These are phyloP conservation scores for Irpex sp. DNA, from an alignment of 1,284 basidiomycete species.

Conservation along the genomic window DNA sequence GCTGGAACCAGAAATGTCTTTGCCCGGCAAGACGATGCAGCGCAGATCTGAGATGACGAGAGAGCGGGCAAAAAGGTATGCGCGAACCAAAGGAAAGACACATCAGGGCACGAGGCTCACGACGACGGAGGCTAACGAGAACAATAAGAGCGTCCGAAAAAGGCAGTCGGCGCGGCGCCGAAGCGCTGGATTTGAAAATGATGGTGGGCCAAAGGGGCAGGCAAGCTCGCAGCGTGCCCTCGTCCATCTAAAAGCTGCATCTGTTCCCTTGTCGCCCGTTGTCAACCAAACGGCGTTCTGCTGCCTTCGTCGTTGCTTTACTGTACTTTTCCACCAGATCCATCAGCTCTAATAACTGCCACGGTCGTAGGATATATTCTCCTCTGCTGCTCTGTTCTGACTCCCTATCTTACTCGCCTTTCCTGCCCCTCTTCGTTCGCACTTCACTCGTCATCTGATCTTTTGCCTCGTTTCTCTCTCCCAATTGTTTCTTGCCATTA, in stretches of 20 bases:
- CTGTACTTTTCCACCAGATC: neutral
- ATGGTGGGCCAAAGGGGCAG: neutral
- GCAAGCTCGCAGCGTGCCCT: constrained; percentile 1
- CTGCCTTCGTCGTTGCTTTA: neutral
- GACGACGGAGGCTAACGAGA: constrained; percentile 19
- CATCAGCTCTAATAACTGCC: neutral
- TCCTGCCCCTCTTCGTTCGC: neutral
- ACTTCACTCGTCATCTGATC: constrained; percentile 4
- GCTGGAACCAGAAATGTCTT: neutral
- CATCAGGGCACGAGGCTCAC: constrained; percentile 20
- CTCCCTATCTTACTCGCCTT: neutral
- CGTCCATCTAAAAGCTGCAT: constrained; percentile 7
- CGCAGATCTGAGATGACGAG: neutral
- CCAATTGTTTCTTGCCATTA: constrained; percentile 16
- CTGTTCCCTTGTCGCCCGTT: constrained; percentile 21
- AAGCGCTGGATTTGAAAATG: constrained; percentile 9
- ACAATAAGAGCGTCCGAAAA: constrained; percentile 21
- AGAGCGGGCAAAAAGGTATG: neutral
- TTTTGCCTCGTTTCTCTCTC: constrained; percentile 6
- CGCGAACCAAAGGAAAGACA: neutral
- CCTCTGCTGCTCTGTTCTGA: neutral
- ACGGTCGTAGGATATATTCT: neutral
- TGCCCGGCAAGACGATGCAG: neutral
- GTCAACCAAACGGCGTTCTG: constrained; percentile 4
- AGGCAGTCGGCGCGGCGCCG: constrained; percentile 11